Evolutionary conservation across 306 rosid species (phyloP).

Genomic region (Comarum palustre): DNA sequence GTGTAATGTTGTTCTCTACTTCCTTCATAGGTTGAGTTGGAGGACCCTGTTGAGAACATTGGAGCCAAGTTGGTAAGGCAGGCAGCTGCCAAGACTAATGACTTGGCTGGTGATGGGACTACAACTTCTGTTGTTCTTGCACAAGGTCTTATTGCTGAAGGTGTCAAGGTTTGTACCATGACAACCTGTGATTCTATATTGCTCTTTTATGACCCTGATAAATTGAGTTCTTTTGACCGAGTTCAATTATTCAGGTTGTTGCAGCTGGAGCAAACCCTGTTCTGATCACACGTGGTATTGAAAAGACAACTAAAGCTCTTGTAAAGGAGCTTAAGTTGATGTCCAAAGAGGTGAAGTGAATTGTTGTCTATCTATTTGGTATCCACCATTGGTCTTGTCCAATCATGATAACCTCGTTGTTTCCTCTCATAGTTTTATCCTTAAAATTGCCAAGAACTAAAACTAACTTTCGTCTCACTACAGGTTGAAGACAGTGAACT

Average conservation of each 20-base stretch:
- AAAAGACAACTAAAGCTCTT: conserved; percentile 78
- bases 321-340: conserved; percentile 73
- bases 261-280: conserved; percentile 99
- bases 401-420: not conserved
- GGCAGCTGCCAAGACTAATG: conserved; percentile 98
- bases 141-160: conserved; percentile 97
- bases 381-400: not conserved
- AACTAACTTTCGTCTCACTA: not conserved
- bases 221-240: not conserved
- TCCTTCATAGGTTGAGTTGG: conserved; percentile 78
- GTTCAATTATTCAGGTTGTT: conserved; percentile 57
- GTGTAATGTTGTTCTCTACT: not conserved
- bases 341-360: conserved; percentile 73
- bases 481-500: conserved; percentile 98
- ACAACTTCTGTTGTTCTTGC: conserved; percentile 98
- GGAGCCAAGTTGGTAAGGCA: conserved; percentile 99
- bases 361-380: not conserved
- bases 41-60: conserved; percentile 98
- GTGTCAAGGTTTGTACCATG: conserved; percentile 60
- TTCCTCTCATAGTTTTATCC: not conserved
- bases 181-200: not conserved
- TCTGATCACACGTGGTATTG: conserved; percentile 93
- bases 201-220: not conserved
- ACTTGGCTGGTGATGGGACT: conserved; percentile 98
- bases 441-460: not conserved